Evolutionary conservation across 352 stramenopile species (phyloP), one percentile per base, ranked within the genome.

Genomic region (Phytophthora nicotianae): DNA sequence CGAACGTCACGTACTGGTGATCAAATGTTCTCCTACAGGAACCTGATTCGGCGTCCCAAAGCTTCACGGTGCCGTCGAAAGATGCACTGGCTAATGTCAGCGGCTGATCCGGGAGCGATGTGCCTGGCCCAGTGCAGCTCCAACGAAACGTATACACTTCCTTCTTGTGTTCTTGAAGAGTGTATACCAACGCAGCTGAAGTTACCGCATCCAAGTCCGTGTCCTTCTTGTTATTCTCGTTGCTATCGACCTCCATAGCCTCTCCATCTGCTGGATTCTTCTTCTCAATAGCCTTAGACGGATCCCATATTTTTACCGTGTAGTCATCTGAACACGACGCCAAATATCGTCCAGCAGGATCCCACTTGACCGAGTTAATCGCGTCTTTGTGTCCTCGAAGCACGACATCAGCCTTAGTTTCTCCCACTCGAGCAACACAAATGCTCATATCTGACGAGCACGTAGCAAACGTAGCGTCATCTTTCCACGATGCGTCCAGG

Each of bases 291-390:
- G 40, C 60, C 40, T 79, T 79, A 16, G 72, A 74, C 7, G 84
- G 84, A 66, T 98, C 91, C 96, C 96, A 99, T 9, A 99, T 90
- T 77, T 99, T 99, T 38, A 98, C 96, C 21, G 97, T 98, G 65
- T 90, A 97, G 79, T 99, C 97, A 68, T 99, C 97, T 2, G 96
- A 99, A 73, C 97, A 99, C 35, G 92, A 98, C 5, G 97, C 97
- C 23, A 99, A 81, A 21, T 98, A 75, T 6, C 74, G 83, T 0
- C 96, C 95, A 4, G 88, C 96, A 8, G 96, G 94, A 77, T 98
- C 94, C 97, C 97, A 99, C 64, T 98, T 98, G 43, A 99, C 96
- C 29, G 96, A 97, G 75, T 99, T 99, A 43, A 99, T 98, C 69
- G 98, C 97, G 41, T 99, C 96, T 14, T 81, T 93, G 80, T 99